Conservation (phyloP, 2,329 filamentous ascomycete species). For the Fusarium odoratissimum region DNA sequence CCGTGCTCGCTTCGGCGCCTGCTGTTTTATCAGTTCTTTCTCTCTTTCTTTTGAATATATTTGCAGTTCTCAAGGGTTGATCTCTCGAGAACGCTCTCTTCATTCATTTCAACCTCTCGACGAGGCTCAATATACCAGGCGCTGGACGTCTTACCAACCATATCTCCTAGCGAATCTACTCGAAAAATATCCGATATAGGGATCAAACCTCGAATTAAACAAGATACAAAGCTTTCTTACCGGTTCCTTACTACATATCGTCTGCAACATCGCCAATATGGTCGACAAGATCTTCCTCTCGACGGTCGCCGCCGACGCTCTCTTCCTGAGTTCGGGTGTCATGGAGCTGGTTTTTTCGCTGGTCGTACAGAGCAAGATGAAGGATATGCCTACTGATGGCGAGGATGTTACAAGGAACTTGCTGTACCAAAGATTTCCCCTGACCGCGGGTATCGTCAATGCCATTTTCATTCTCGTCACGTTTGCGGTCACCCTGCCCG, state of each 20-base stretch:
- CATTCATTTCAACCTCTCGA: constrained; percentile 40
- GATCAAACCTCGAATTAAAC: not conserved
- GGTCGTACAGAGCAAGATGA: constrained; percentile 61
- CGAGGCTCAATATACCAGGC: constrained; percentile 37
- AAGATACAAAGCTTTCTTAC: not conserved
- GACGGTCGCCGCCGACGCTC: constrained; percentile 59
- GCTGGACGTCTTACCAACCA: constrained; percentile 42
- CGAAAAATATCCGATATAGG: constrained; percentile 4
- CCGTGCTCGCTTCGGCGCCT: constrained; percentile 32
- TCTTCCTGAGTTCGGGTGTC: constrained; percentile 66
- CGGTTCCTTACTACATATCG: not conserved
- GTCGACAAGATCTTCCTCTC: constrained; percentile 65
- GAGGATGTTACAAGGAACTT: constrained; percentile 62
- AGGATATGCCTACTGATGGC: constrained; percentile 58
- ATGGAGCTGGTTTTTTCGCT: constrained; percentile 67
- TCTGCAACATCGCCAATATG: constrained; percentile 52
- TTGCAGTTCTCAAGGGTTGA: constrained; percentile 25
- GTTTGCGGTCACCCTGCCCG: constrained; percentile 76
- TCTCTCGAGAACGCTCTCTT: constrained; percentile 22
- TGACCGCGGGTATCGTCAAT: constrained; percentile 77
- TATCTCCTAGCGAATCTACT: constrained; percentile 6
- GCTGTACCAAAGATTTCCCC: constrained; percentile 64
- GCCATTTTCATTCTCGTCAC: constrained; percentile 77
- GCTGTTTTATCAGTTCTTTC: constrained; percentile 7
- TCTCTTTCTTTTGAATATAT: constrained; percentile 25